Evolutionary conservation across 495 filamentous ascomycete species (phyloP), one percentile per base, ranked within the genome.

Genomic region (Penicillium coffeae): DNA sequence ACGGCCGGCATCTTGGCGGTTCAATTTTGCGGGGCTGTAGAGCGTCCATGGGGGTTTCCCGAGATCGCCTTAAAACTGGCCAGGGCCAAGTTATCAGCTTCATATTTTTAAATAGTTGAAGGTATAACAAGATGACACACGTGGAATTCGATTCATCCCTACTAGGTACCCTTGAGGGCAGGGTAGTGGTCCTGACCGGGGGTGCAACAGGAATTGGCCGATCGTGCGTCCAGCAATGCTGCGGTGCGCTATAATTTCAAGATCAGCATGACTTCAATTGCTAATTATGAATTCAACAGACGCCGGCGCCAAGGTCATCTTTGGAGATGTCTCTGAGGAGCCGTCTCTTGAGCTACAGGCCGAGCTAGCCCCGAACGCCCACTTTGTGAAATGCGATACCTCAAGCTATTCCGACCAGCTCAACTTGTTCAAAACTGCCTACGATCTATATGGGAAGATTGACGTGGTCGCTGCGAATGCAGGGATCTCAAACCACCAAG

Each of bases 391-490:
- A 35, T 68, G 66, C 50, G 66, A 71, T 32, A 56, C 61, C 21
- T 60, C 66, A n/a, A 60, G 43, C 15, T 71, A 71, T 45, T 45
- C 56, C 0, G 51, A 64, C 16, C 64, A 68, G 45, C 49, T 71
- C 0, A 10, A 20, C 9, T 48, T 78, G 3, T 80, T 78, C 51
- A 72, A 75, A 38, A 47, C 58, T 27, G 67, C 72, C 1, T 71
- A 71, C 47, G 56, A 74, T 39, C 66, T 58, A 8, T 73, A 72
- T 45, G 65, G 68, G 19, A 68, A 66, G n/a, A 76, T 80, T 25
- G 77, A 80, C 44, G 65, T 72, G 50, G 76, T 76, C 8, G 66
- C 78, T 32, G 70, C 74, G 12, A 76, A 75, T 18, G 77, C 77
- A 8, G 76, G 76, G 2, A 71, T 75, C 21, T 63, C 68, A 43